These are phyloP conservation scores for Catharanthus roseus DNA, from an alignment of 257 asterid species.

Conservation along the genomic window DNA sequence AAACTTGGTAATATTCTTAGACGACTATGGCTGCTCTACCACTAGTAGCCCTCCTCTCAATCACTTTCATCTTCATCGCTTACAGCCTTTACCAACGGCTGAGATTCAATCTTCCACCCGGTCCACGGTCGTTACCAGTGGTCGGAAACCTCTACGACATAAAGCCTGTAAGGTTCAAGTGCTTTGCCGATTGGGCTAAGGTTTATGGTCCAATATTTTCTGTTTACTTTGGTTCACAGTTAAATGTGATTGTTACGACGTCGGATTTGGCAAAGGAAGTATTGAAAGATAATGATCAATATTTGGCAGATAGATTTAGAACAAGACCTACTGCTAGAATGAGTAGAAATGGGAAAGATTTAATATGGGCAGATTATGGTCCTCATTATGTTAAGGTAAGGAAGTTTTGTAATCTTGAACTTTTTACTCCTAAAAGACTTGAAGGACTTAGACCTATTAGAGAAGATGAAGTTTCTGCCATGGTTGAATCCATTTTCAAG, in stretches of 20 bases:
- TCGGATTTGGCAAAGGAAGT: constrained; percentile 61
- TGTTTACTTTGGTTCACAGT: constrained; percentile 68
- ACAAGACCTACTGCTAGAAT: constrained; percentile 64
- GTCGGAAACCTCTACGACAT: constrained; percentile 76
- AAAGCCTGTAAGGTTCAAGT: constrained; percentile 76
- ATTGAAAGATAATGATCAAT: constrained; percentile 75
- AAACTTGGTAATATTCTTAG: too few species aligned
- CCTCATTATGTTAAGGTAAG: constrained; percentile 83
- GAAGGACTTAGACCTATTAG: constrained; percentile 73
- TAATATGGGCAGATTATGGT: constrained; percentile 89
- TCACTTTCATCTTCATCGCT: constrained; percentile 28
- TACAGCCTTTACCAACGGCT: constrained; percentile 44
- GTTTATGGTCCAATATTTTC: constrained; percentile 65
- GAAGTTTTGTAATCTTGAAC: constrained; percentile 74
- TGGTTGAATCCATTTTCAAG: constrained; percentile 62
- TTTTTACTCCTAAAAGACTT: constrained; percentile 63
- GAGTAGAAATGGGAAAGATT: constrained; percentile 69
- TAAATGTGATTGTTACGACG: constrained; percentile 56
- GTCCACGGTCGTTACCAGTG: constrained; percentile 59
- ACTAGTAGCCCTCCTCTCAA: constrained; percentile 15
- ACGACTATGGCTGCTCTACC: not conserved
- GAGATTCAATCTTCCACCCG: constrained; percentile 73
- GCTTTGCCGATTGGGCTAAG: constrained; percentile 72
- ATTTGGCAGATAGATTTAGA: constrained; percentile 71
- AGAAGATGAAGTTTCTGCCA: constrained; percentile 79